These are phyloP conservation scores for Sarocladium kiliense DNA, from an alignment of 2,329 filamentous ascomycete species.

Conservation along the genomic window DNA sequence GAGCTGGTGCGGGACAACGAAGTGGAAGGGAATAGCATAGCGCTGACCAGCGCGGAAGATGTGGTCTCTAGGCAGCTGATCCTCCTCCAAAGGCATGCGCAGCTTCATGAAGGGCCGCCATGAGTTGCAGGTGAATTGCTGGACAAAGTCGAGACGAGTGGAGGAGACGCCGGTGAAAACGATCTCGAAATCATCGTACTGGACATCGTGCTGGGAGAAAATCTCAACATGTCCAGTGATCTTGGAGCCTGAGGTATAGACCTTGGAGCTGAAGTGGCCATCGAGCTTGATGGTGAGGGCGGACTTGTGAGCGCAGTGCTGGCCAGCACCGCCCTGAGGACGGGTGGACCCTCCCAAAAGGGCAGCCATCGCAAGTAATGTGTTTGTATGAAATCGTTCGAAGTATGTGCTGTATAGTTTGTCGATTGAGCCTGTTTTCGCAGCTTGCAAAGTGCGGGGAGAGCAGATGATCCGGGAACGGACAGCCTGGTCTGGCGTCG, in stretches of 20 bases:
- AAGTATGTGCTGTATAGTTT: neutral
- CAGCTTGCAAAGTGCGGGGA: neutral
- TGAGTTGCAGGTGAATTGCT: slow-evolving; percentile 39
- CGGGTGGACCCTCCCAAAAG: slow-evolving; percentile 11
- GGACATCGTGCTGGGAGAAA: slow-evolving; percentile 36
- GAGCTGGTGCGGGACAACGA: slow-evolving; percentile 53
- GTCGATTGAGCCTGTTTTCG: neutral
- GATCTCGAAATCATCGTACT: slow-evolving; percentile 48
- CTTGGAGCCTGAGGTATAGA: slow-evolving; percentile 50
- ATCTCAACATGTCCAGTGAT: slow-evolving; percentile 45
- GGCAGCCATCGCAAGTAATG: slow-evolving; percentile 10
- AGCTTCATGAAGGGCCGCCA: slow-evolving; percentile 52
- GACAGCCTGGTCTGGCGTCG: neutral
- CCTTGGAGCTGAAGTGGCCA: slow-evolving; percentile 48
- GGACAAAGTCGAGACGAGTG: slow-evolving; percentile 47
- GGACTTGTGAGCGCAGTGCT: slow-evolving; percentile 22
- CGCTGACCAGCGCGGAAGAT: slow-evolving; percentile 42
- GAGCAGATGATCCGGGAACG: no score
- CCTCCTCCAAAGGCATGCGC: slow-evolving; percentile 45
- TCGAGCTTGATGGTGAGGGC: slow-evolving; percentile 45
- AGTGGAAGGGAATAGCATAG: slow-evolving; percentile 52
- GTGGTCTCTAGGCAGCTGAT: slow-evolving; percentile 39
- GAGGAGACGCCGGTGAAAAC: slow-evolving; percentile 45
- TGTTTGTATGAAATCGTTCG: neutral
- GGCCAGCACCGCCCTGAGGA: slow-evolving; percentile 10